Percentiles rank a stretch among this genome's conserved stretches.
Conservation (phyloP, 2,329 filamentous ascomycete genomes). For the Penicillium corylophilum region DNA sequence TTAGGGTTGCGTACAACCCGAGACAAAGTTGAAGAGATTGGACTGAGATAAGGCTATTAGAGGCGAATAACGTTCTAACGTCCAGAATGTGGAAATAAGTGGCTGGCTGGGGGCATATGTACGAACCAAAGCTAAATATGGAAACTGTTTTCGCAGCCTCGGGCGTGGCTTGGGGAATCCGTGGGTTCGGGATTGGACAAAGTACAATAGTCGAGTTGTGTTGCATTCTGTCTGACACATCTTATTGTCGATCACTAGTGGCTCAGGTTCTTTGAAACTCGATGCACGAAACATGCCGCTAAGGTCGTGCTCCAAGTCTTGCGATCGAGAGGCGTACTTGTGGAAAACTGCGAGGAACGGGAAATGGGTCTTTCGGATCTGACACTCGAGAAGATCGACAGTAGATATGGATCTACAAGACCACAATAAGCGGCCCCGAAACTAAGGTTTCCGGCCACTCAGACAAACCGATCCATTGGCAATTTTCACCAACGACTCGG, state of each 20-base stretch:
- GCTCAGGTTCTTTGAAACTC: not conserved
- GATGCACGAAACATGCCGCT: slow-evolving; percentile 7
- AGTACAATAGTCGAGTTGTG: slow-evolving; percentile 5
- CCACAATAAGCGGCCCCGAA: not conserved
- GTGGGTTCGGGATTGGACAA: not conserved
- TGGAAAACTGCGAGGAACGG: not conserved
- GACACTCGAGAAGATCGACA: slow-evolving; percentile 14
- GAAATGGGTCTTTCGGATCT: slow-evolving; percentile 3
- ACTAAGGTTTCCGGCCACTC: not conserved
- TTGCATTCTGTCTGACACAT: slow-evolving; percentile 6
- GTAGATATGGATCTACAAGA: slow-evolving; percentile 12
- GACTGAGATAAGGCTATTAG: not conserved
- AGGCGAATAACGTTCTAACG: not conserved
- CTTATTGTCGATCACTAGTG: not conserved
- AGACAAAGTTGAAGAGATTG: not conserved
- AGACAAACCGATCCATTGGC: not conserved
- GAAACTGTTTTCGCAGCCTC: not conserved
- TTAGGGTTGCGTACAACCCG: slow-evolving; percentile 1
- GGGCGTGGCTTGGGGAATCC: not conserved
- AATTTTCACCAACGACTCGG: slow-evolving; percentile 2
- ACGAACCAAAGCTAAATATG: not conserved
- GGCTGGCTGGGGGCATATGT: not conserved
- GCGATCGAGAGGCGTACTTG: not conserved
- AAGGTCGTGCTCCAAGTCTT: not conserved
- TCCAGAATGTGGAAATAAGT: not conserved